Evolutionary conservation across 2,329 filamentous ascomycete species (phyloP).

Genomic region (Microdochium trichocladiopsis): DNA sequence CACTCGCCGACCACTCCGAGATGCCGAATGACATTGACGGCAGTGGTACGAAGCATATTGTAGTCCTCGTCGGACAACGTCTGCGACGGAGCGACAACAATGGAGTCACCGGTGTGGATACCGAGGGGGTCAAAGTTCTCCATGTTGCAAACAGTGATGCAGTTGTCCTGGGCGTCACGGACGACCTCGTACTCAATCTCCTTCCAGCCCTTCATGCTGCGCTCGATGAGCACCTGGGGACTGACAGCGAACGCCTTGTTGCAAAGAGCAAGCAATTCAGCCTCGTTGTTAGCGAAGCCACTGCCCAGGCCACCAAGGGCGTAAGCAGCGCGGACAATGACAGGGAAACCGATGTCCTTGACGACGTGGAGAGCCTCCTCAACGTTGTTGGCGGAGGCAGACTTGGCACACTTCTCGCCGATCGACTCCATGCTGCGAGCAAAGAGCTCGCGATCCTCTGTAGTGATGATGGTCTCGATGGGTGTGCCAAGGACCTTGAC

Average conservation of each 20-base stretch:
- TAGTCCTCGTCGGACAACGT: constrained; percentile 98
- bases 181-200: constrained; percentile 99
- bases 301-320: constrained; percentile 91
- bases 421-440: constrained; percentile 98
- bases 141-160: constrained; percentile 98
- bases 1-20: constrained; percentile 96
- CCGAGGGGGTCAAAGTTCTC: constrained; percentile 98
- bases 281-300: constrained; percentile 86
- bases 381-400: constrained; percentile 80
- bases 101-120: constrained; percentile 97
- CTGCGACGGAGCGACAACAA: constrained; percentile 94
- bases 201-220: constrained; percentile 99
- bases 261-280: constrained; percentile 79
- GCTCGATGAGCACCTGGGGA: constrained; percentile 95
- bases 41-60: constrained; percentile 95
- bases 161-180: constrained; percentile 95
- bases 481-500: constrained; percentile 94
- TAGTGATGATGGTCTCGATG: constrained; percentile 97
- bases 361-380: constrained; percentile 87
- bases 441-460: constrained; percentile 95
- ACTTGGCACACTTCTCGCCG: constrained; percentile 95
- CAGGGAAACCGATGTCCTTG: constrained; percentile 87
- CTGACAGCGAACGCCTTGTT: constrained; percentile 92
- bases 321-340: constrained; percentile 95
- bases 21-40: constrained; percentile 97